Conservation (phyloP, 768 basidiomycete species). For the Pisolithus orientalis region DNA sequence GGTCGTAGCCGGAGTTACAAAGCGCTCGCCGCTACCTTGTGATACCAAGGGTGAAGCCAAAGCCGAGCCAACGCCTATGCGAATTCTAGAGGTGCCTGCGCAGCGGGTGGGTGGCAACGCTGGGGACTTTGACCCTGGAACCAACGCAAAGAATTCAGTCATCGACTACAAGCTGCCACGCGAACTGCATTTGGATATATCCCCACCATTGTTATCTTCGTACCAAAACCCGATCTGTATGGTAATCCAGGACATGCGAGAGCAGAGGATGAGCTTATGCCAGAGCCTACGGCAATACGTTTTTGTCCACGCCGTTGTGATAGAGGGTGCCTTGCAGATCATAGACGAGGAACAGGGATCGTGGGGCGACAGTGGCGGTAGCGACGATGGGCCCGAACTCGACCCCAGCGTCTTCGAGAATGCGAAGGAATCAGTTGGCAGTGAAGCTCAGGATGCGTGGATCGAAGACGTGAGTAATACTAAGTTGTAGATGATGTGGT, state of each 20-base stretch:
- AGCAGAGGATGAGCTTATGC: slow-evolving; percentile 95
- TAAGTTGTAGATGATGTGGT: neutral
- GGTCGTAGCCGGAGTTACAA: neutral
- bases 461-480: neutral
- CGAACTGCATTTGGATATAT: slow-evolving; percentile 43
- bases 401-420: slow-evolving; percentile 5
- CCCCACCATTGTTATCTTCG: slow-evolving; percentile 54
- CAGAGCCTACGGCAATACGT: slow-evolving; percentile 93
- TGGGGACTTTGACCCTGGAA: slow-evolving; percentile 6
- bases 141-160: slow-evolving; percentile 11
- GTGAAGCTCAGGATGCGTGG: slow-evolving; percentile 8
- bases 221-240: slow-evolving; percentile 74
- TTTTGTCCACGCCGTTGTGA: slow-evolving; percentile 82
- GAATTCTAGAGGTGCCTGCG: neutral
- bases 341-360: slow-evolving; percentile 62
- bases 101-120: neutral
- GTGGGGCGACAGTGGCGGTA: slow-evolving; percentile 19
- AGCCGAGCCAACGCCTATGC: neutral
- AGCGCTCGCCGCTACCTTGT: neutral
- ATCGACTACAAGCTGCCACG: slow-evolving; percentile 62
- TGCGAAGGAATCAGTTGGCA: slow-evolving; percentile 15
- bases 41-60: slow-evolving; percentile 2
- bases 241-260: slow-evolving; percentile 88
- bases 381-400: slow-evolving; percentile 16
- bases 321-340: slow-evolving; percentile 74